phyloP scores from a whole-genome alignment of 345 rosid genomes.

The Mercurialis annua region DNA sequence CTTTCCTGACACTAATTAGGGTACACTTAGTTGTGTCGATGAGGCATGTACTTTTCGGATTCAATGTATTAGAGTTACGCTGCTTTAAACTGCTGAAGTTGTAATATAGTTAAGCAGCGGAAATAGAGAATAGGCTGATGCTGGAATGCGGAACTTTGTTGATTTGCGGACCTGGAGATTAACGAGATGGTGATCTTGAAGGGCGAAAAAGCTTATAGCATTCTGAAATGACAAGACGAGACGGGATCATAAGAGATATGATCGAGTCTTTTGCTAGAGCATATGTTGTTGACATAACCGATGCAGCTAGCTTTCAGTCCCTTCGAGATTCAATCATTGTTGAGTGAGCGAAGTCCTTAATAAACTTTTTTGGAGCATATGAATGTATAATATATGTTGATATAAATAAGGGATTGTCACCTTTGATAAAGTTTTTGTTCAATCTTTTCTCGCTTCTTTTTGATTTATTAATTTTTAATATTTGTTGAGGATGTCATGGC shows the following conservation, averaged over 20 bases:
- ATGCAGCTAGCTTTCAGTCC: too few relatives aligned
- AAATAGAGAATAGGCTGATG: not conserved
- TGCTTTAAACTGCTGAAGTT: not conserved
- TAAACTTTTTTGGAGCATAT: too few relatives aligned
- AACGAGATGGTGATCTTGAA: not conserved
- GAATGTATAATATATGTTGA: too few relatives aligned
- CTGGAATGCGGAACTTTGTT: not conserved
- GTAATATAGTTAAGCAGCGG: not conserved
- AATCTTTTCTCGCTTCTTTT: too few relatives aligned
- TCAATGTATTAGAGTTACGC: too few relatives aligned
- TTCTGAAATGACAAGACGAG: not conserved
- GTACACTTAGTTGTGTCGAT: not conserved
- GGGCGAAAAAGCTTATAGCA: not conserved
- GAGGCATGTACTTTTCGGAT: not conserved
- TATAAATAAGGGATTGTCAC: too few relatives aligned
- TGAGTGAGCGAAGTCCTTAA: not conserved
- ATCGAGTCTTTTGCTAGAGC: too few relatives aligned
- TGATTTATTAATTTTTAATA: too few relatives aligned
- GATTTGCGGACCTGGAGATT: not conserved
- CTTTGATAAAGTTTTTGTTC: too few relatives aligned
- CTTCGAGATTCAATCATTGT: too few relatives aligned
- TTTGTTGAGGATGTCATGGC: too few relatives aligned
- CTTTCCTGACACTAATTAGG: conserved; percentile 27
- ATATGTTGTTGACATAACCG: too few relatives aligned
- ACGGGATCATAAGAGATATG: not conserved